Conservation (phyloP, 163 green algal species). For the Coccomyxa subellipsoidea region DNA sequence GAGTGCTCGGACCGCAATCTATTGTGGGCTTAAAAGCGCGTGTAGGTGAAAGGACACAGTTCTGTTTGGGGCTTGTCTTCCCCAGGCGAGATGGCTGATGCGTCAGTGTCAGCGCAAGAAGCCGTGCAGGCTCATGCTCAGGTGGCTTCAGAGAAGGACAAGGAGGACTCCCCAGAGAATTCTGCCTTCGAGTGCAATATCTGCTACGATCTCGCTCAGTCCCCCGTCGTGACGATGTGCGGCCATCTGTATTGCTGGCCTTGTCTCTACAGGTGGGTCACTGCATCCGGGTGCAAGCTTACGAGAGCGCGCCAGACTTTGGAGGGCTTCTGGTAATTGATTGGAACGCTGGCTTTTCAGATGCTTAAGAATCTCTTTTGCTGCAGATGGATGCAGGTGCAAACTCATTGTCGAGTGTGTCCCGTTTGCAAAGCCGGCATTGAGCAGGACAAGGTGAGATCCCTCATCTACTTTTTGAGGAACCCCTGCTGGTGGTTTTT, state of each 20-base stretch:
- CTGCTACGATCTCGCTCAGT: slow-evolving; percentile 51
- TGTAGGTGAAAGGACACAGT: not conserved
- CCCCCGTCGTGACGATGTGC: slow-evolving; percentile 93
- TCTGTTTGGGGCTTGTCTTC: not conserved
- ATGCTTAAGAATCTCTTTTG: not conserved
- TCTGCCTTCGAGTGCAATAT: slow-evolving; percentile 20
- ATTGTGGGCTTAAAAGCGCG: not conserved
- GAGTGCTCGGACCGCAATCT: no score
- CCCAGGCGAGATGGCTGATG: not conserved
- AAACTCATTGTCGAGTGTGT: slow-evolving; percentile 64
- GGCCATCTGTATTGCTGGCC: slow-evolving; percentile 96
- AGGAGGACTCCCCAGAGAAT: not conserved
- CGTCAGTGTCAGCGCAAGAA: not conserved
- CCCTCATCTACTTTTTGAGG: not conserved
- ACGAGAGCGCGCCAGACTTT: not conserved
- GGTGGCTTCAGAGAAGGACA: not conserved
- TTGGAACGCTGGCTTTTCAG: no score
- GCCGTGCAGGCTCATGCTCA: not conserved
- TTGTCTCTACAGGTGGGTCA: slow-evolving; percentile 78
- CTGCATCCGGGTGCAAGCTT: no score
- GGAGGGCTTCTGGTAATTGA: no score
- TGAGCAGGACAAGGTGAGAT: slow-evolving; percentile 71
- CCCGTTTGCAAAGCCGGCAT: slow-evolving; percentile 93
- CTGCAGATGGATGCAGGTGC: slow-evolving; percentile 80
- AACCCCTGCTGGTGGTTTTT: not conserved